A percentile compares a stretch with the other conserved stretches of the same genome.
Conservation (phyloP, 371 early-diverging fungal species). For the Mucor saturninus region DNA sequence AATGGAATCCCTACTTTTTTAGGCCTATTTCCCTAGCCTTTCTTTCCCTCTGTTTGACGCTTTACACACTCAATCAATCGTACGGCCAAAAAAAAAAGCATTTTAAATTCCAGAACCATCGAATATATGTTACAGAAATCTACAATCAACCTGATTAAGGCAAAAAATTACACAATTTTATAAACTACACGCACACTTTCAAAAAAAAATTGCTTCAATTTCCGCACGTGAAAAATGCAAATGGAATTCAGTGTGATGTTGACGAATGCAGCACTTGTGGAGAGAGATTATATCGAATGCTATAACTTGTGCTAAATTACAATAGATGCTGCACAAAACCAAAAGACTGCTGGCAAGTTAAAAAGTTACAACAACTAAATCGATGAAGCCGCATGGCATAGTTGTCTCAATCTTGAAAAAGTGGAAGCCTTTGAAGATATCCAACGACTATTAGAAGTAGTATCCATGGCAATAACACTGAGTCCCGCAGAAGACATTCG, state of each 20-base stretch:
- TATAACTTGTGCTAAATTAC: slow-evolving; percentile 58
- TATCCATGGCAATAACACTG: slow-evolving; percentile 65
- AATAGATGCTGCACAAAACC: slow-evolving; percentile 38
- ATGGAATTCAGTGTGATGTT: slow-evolving; percentile 40
- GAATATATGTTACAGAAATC: too few relatives aligned
- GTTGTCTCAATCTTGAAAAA: slow-evolving; percentile 60
- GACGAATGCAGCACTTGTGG: slow-evolving; percentile 63
- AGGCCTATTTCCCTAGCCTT: too few relatives aligned
- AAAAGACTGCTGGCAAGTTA: slow-evolving; percentile 21
- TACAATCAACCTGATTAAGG: too few relatives aligned
- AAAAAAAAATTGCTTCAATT: too few relatives aligned
- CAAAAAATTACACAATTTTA: too few relatives aligned
- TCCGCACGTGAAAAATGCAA: too few relatives aligned
- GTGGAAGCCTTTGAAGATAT: slow-evolving; percentile 48
- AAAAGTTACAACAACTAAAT: slow-evolving; percentile 53
- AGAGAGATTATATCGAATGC: slow-evolving; percentile 56
- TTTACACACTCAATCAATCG: too few relatives aligned
- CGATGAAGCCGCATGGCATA: slow-evolving; percentile 58
- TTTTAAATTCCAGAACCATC: too few relatives aligned
- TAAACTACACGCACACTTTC: too few relatives aligned
- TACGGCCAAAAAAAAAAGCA: too few relatives aligned
- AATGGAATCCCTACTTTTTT: too few relatives aligned
- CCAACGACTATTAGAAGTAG: slow-evolving; percentile 52
- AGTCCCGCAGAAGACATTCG: slow-evolving; percentile 64
- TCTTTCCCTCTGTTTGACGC: too few relatives aligned